Percentiles rank a stretch among this genome's conserved stretches.
These are phyloP conservation scores for Verticillium albo-atrum DNA, from an alignment of 2,329 filamentous ascomycete species.

Conservation along the genomic window DNA sequence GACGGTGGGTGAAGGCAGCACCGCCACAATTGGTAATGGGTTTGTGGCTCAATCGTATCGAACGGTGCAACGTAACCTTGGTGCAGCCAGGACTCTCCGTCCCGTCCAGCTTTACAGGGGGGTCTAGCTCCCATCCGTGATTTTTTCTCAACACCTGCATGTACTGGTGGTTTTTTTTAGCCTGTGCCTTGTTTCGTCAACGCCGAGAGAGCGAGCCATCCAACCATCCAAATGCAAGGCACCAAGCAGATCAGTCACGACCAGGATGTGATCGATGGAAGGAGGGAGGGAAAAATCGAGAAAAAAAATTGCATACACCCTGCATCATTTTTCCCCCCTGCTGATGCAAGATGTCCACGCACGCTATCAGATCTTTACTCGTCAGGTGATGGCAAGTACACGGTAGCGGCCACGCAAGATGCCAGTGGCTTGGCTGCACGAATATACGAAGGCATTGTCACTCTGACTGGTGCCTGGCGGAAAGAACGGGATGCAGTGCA, in stretches of 20 bases:
- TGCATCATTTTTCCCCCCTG: neutral
- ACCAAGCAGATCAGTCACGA: neutral
- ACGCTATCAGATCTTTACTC: neutral
- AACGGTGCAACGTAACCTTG: neutral
- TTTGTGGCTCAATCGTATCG: neutral
- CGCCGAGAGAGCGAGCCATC: neutral
- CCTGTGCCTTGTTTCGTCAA: neutral
- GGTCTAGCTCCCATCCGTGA: neutral
- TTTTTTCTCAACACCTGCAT: neutral
- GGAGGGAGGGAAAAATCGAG: neutral
- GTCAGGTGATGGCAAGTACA: neutral
- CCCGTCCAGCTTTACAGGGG: neutral
- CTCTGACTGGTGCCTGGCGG: too few relatives aligned
- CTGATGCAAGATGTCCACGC: neutral
- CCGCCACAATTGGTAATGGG: neutral
- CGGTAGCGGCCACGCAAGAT: neutral
- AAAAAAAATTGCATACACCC: neutral
- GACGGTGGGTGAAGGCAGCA: neutral
- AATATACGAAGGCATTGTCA: neutral
- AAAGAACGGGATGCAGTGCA: too few relatives aligned
- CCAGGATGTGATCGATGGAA: neutral
- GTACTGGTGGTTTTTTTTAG: neutral
- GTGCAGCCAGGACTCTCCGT: neutral
- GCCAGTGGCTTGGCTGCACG: neutral
- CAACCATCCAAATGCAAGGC: neutral